Evolutionary conservation across 2,329 filamentous ascomycete species (phyloP), one percentile per base, ranked within the genome.

Genomic region (Trichoderma sp.): DNA sequence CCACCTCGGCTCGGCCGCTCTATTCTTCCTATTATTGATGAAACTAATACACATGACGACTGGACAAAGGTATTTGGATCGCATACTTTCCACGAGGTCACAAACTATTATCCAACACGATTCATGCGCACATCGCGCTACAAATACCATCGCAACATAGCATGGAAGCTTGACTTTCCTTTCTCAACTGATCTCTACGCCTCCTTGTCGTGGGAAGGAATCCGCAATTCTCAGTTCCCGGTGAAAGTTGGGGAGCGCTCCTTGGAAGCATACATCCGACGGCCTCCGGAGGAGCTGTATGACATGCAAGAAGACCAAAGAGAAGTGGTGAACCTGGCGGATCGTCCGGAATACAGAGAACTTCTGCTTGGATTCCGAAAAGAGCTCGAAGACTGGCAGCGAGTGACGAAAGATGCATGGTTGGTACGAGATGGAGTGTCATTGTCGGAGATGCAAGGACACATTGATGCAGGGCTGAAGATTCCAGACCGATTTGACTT

Each of bases 141-240:
- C 53, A 68, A 68, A n/a, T 68, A 68, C n/a, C 65, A 68, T 23
- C 50, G 65, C 47, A 68, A 68, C 23, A 68, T 68, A 20, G 65
- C 65, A 17, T 68, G 65, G 65, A 68, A 68, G 53, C 65, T 68
- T 7, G 65, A 68, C 15, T 68, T 68, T 11, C 65, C 65, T 23
- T 68, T 68, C 23, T 68, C 65, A 15, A 68, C 65, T 0, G 65
- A 68, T 28, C 65, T 68, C 3, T 68, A 68, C 9, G 65, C 65
- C 15, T 68, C 65, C 23, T 36, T 68, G 17, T 68, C 65, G 6
- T 68, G 65, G 65, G 65, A 68, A 17, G 65, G 65, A 9, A 68
- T 68, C 15, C 32, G 65, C 3, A 68, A 68, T 11, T 68, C 65
- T 3, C 23, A 43, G 5, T 68, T 58, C 9, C 65, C 65, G 4